Conservation (phyloP, 768 basidiomycete genomes). For the Tephrocybe sp. region DNA sequence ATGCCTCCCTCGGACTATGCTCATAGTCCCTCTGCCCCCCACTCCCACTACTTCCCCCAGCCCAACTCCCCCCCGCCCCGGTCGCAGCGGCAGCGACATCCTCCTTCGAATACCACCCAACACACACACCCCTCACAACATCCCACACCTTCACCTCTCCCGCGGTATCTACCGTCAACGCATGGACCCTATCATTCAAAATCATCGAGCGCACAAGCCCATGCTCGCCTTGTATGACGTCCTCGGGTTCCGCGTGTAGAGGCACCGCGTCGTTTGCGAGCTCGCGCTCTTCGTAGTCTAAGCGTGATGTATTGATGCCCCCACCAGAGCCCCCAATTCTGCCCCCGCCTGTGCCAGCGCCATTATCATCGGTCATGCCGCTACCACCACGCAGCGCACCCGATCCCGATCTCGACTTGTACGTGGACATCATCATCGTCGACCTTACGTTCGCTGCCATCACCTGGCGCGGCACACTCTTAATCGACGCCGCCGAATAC, state of each 20-base stretch:
- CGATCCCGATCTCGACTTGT: constrained; percentile 13
- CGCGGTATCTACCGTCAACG: constrained; percentile 83
- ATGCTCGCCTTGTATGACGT: constrained; percentile 68
- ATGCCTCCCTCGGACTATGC: constrained; percentile 72
- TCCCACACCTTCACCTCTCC: constrained; percentile 94
- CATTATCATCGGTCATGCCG: too few relatives aligned
- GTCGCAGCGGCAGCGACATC: constrained; percentile 59
- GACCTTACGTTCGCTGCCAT: constrained; percentile 26
- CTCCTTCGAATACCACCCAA: constrained; percentile 64
- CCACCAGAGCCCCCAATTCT: too few relatives aligned
- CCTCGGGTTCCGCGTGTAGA: constrained; percentile 54
- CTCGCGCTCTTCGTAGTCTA: constrained; percentile 72
- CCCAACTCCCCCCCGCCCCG: constrained; percentile 50
- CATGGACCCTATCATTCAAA: constrained; percentile 87
- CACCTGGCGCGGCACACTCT: constrained; percentile 59
- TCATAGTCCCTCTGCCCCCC: too few relatives aligned
- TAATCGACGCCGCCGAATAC: constrained; percentile 82
- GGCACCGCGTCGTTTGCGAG: constrained; percentile 76
- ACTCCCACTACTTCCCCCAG: constrained; percentile 28
- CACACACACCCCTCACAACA: constrained; percentile 72
- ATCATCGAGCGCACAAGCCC: constrained; percentile 83
- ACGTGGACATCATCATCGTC: constrained; percentile 29
- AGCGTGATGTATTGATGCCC: too few relatives aligned
- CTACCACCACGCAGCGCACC: constrained; percentile 32
- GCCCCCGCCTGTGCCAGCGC: too few relatives aligned